phyloP scores from a whole-genome alignment of 2,329 filamentous ascomycete species.

The Penicillium oxalicum region DNA sequence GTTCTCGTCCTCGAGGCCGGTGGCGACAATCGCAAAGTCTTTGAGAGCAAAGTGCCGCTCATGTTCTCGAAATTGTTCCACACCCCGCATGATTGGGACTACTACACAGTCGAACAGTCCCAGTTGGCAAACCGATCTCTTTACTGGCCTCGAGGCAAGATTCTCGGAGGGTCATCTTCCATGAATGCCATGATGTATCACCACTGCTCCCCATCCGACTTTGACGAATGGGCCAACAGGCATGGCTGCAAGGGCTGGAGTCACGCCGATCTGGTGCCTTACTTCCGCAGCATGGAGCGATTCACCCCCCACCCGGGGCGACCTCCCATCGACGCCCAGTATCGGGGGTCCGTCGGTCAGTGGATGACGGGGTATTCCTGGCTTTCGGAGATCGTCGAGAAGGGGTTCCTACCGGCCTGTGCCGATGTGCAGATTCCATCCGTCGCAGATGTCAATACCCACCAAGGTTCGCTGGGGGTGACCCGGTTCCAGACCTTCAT shows the following conservation, averaged over 20 bases:
- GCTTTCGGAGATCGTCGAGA: constrained; percentile 12
- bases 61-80: constrained; percentile 13
- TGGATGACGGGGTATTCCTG: constrained; percentile 15
- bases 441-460: constrained; percentile 6
- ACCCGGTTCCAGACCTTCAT: constrained; percentile 16
- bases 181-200: constrained; percentile 19
- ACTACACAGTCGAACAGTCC: constrained; percentile 15
- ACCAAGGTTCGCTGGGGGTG: constrained; percentile 7
- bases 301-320: constrained; percentile 12
- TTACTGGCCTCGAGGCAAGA: constrained; percentile 16
- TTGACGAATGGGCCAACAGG: constrained; percentile 11
- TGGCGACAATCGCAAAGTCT: constrained; percentile 11
- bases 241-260: constrained; percentile 31
- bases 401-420: constrained; percentile 13
- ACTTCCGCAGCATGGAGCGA: constrained; percentile 33
- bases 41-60: constrained; percentile 13
- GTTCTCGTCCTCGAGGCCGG: constrained; percentile 17
- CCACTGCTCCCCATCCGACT: constrained; percentile 14
- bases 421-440: constrained; percentile 3
- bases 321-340: constrained; percentile 8
- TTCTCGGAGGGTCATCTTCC: constrained; percentile 14
- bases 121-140: constrained; percentile 9
- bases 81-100: constrained; percentile 15
- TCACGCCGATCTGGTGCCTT: constrained; percentile 42
- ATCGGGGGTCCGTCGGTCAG: constrained; percentile 5